These are phyloP conservation scores for Keqinozyma sinolaborantium DNA, from an alignment of 1,139 yeast genomes.

Conservation along the genomic window DNA sequence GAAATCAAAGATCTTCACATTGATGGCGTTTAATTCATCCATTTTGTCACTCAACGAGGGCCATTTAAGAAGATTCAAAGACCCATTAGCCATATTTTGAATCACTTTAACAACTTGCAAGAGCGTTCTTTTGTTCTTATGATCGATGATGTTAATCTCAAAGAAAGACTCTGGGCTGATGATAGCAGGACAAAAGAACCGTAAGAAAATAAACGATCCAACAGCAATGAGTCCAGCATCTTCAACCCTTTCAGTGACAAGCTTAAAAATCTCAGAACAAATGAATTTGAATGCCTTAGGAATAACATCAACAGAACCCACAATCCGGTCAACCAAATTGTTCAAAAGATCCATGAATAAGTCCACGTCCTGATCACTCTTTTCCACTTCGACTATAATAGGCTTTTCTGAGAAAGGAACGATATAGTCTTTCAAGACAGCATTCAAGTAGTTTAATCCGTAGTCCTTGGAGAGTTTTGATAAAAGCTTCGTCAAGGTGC, in stretches of 20 bases:
- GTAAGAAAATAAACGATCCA: slow-evolving; percentile 81
- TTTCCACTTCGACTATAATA: slow-evolving; percentile 68
- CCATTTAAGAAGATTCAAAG: slow-evolving; percentile 58
- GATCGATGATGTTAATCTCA: slow-evolving; percentile 43
- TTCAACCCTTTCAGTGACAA: slow-evolving; percentile 66
- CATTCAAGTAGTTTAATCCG: slow-evolving; percentile 57
- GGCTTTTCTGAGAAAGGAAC: slow-evolving; percentile 47
- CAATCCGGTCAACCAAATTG: slow-evolving; percentile 59
- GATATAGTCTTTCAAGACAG: slow-evolving; percentile 53
- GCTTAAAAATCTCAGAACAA: slow-evolving; percentile 64
- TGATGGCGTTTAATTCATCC: slow-evolving; percentile 43
- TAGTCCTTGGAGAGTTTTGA: slow-evolving; percentile 67
- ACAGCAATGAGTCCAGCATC: slow-evolving; percentile 70
- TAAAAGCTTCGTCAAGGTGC: slow-evolving; percentile 75
- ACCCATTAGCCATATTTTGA: slow-evolving; percentile 85
- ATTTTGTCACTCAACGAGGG: slow-evolving; percentile 43
- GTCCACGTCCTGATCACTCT: slow-evolving; percentile 33
- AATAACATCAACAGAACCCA: slow-evolving; percentile 49
- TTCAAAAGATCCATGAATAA: slow-evolving; percentile 57
- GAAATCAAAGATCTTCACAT: slow-evolving; percentile 44
- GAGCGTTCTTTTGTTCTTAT: slow-evolving; percentile 63
- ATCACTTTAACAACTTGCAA: slow-evolving; percentile 81
- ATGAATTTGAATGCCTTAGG: slow-evolving; percentile 76
- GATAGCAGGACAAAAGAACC: slow-evolving; percentile 88
- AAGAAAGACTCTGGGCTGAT: slow-evolving; percentile 77